phyloP scores from a whole-genome alignment of 2,329 filamentous ascomycete genomes.

The Stagonosporopsis rhizophila region DNA sequence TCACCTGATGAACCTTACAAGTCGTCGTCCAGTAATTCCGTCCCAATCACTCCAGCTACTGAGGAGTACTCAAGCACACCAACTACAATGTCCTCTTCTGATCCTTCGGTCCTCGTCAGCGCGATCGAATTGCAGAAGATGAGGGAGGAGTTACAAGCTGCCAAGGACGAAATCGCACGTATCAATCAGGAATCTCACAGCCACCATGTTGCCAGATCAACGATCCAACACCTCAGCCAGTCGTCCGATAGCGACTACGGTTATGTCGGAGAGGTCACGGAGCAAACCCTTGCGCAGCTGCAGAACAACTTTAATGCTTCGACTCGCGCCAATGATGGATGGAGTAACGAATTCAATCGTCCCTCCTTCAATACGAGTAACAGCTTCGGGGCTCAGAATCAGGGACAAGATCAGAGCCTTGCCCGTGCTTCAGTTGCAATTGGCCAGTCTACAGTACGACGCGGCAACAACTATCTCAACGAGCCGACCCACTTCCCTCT shows the following conservation, averaged over 20 bases:
- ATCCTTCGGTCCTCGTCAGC: slow-evolving; percentile 43
- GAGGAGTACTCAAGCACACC: slow-evolving; percentile 57
- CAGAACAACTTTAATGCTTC: slow-evolving; percentile 60
- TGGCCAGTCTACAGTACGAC: slow-evolving; percentile 36
- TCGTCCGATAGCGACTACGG: slow-evolving; percentile 59
- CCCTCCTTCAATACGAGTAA: slow-evolving; percentile 33
- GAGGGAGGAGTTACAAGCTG: slow-evolving; percentile 74
- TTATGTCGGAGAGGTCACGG: slow-evolving; percentile 54
- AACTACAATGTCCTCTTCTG: slow-evolving; percentile 32
- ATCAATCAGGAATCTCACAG: slow-evolving; percentile 76
- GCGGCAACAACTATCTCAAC: slow-evolving; percentile 43
- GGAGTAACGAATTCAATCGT: slow-evolving; percentile 36
- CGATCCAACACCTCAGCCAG: slow-evolving; percentile 64
- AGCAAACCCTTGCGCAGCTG: slow-evolving; percentile 59
- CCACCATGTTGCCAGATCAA: slow-evolving; percentile 66
- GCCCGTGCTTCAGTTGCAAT: slow-evolving; percentile 28
- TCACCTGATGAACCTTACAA: slow-evolving; percentile 61
- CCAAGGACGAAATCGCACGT: slow-evolving; percentile 72
- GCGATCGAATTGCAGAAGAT: slow-evolving; percentile 70
- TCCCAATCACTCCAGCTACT: slow-evolving; percentile 68
- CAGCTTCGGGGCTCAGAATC: slow-evolving; percentile 32
- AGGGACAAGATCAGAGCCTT: slow-evolving; percentile 25
- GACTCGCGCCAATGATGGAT: slow-evolving; percentile 50
- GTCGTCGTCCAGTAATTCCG: slow-evolving; percentile 63
- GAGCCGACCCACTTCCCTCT: slow-evolving; percentile 49